Base-by-base conservation (phyloP, 2,329 filamentous ascomycete genomes). In the Apiospora sp. region DNA sequence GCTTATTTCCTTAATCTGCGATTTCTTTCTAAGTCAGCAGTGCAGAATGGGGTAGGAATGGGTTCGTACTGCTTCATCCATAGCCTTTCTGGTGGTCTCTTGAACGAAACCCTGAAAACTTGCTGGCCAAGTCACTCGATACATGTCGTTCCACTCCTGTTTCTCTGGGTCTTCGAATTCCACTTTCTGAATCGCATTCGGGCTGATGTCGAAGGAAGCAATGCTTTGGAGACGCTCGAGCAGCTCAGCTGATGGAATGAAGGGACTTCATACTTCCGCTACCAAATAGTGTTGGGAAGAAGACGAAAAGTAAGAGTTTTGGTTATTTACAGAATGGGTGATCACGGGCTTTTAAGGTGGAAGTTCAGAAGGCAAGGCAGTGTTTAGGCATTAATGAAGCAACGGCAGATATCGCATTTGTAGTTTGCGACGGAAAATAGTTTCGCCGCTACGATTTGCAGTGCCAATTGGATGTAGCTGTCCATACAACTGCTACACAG, bases 281-380 rank as follows among this genome's bases (percentile, higher is more conserved):
- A 37, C 30, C 54, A 13, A 22, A 22, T 22, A 14, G 54, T 37
- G 14, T 37, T 37, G 30, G 54, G 54, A 37, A 16, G 43, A 46
- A 46, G 43, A 46, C 10, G 43, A 46, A 46, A 46, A 46, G 43
- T 46, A 14, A 46, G 16, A 46, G 43, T 16, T 46, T 16, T 46
- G 43, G 43, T 12, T 46, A 46, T 46, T 46, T 46, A 19, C 46
- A n/a, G 22, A n/a, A 61, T 30, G 30, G 54, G 54, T 13, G 30
- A 19, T 22, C 54, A 61, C 30, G 30, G 30, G 54, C 19, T 61
- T 61, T 61, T 61, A 61, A 22, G 27, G 6, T 22, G 2, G 24
- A 61, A 37, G 54, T 16, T 37, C 54, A 61, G 54, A 61, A 61
- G 54, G 54, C 54, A 61, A 61, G 54, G 30, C 54, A 34, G 54